Base-by-base conservation (phyloP, 768 basidiomycete species). In the Mycena floridula region DNA sequence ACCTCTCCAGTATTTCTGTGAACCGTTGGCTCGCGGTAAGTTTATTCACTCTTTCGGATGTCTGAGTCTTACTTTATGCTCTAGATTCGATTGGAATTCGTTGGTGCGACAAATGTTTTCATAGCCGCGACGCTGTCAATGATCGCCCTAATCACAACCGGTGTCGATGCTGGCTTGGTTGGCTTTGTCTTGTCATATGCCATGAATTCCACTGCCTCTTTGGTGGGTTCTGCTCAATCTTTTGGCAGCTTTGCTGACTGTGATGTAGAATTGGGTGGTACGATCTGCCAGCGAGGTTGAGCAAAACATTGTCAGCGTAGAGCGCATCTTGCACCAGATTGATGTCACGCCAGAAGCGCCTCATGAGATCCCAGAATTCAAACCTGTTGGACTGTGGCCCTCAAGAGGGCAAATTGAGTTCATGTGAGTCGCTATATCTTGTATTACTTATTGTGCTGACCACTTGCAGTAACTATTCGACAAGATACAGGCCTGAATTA, bases 241-340 rank as follows among this genome's bases (percentile, higher is more conserved):
- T 5, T 39, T 40, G 40, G 18, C 6, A 50, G 23, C 42, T 6
- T 12, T 30, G 7, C 30, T 54, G 25, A 52, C n/a, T 4, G 27
- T 48, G 22, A 21, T 21, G 16, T 49, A 88, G 82, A 87, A 89
- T 54, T 88, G 86, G 86, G 71, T 89, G 5, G 87, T 90, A 22
- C 77, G 87, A 24, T 82, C 82, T 12, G 82, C 85, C 3, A 86
- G 82, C 54, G 92, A 94, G 60, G 88, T 92, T 11, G 92, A 95
- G 58, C 87, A 92, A 54, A 89, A 89, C 52, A 83, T 91, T 54
- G 89, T 92, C 48, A 89, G 87, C 54, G 86, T 90, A 13, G 92
- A 95, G 59, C 82, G 91, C 5, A 85, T 94, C 42, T 60, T 88
- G 22, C 82, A 93, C 54, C 94, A 96, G 55, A 81, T 81, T 22